phyloP scores from a whole-genome alignment of 768 basidiomycete species.

The Pleurotus djamor region DNA sequence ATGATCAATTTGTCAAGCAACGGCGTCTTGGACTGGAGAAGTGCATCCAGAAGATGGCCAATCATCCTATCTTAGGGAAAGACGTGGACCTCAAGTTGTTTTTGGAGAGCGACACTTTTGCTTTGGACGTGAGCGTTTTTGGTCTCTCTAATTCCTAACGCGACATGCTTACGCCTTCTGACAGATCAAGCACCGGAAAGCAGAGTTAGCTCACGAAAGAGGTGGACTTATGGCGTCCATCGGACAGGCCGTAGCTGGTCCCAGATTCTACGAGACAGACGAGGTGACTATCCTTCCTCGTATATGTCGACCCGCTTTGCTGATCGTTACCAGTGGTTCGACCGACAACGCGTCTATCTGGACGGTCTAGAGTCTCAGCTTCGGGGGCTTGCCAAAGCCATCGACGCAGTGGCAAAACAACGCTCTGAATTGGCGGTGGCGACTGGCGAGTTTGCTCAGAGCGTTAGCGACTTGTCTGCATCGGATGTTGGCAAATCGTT shows the following conservation, averaged over 20 bases:
- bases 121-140: slow-evolving; percentile 69
- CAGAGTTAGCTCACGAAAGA: slow-evolving; percentile 72
- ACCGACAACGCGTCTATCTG: slow-evolving; percentile 79
- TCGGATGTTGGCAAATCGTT: slow-evolving; percentile 79
- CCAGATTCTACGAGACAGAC: slow-evolving; percentile 86
- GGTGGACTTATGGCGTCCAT: slow-evolving; percentile 84
- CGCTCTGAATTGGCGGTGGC: slow-evolving; percentile 70
- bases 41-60: slow-evolving; percentile 90
- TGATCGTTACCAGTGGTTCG: slow-evolving; percentile 74
- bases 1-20: slow-evolving; percentile 87
- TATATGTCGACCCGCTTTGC: not conserved
- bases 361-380: slow-evolving; percentile 91
- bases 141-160: not conserved
- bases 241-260: slow-evolving; percentile 75
- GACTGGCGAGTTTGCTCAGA: slow-evolving; percentile 79
- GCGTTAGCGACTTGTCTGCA: slow-evolving; percentile 64
- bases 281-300: slow-evolving; percentile 44
- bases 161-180: slow-evolving; percentile 1
- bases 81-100: slow-evolving; percentile 89
- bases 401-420: slow-evolving; percentile 83
- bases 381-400: slow-evolving; percentile 81
- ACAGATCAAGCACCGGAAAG: slow-evolving; percentile 86
- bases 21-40: slow-evolving; percentile 82
- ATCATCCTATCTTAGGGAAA: slow-evolving; percentile 86
- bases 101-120: slow-evolving; percentile 90